Evolutionary conservation across 2,329 filamentous ascomycete genomes (phyloP), one percentile per base, ranked within the genome.

Genomic region (Dactylellina parvicollis): DNA sequence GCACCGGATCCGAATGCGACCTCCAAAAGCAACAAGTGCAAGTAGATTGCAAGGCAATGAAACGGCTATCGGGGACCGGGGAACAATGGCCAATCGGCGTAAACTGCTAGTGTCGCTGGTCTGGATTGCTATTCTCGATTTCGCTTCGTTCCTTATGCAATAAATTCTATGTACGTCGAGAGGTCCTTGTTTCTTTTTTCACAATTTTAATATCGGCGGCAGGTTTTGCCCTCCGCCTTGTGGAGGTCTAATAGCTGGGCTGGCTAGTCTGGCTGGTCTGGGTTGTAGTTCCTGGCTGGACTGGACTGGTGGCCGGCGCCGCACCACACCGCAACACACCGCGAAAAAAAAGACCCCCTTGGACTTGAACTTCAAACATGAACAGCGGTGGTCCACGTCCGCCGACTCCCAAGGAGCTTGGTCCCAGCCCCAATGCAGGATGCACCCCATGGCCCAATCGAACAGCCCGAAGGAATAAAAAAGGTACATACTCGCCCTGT

Each of bases 251-350:
- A n/a, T n/a, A n/a, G n/a, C n/a, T n/a, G n/a, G n/a, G n/a, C n/a
- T n/a, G n/a, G n/a, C n/a, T n/a, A n/a, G n/a, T n/a, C 16, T 10
- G 32, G 1, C 9, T 55, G 16, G 18, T 54, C 16, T n/a, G 8
- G 26, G 18, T 47, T 8, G 46, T 2, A 14, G 47, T 16, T 14
- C 16, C 36, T 7, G 36, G 42, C 26, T 38, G 28, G 16, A 36
- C 44, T 38, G 46, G 32, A 36, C 16, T 44, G 34, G 18, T 55
- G 32, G n/a, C 18, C 28, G 30, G 32, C 32, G 20, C 40, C 26
- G 60, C 50, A 59, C 62, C 62, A 67, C 62, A 67, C 52, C 32
- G 44, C 62, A 67, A 67, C 62, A 67, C 62, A 56, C 32, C n/a
- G n/a, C n/a, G n/a, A n/a, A n/a, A n/a, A n/a, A n/a, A 57, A 22